phyloP scores from a whole-genome alignment of 495 filamentous ascomycete species.

The Haplographium delicatum region DNA sequence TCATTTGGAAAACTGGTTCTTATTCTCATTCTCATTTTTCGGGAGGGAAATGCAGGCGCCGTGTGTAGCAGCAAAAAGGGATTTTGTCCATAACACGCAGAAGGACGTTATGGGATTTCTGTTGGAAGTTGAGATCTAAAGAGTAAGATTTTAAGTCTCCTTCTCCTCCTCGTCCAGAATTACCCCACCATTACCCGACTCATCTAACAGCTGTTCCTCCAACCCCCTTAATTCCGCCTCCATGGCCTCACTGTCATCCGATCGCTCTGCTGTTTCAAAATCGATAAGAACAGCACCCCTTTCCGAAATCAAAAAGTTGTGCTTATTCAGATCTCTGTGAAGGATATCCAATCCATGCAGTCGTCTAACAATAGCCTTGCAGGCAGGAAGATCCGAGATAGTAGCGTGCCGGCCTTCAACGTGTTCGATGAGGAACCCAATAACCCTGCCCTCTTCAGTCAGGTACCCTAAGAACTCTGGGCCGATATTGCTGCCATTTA shows the following conservation, averaged over 20 bases:
- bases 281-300: conserved; percentile 26
- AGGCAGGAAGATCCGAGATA: conserved; percentile 26
- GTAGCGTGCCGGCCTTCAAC: conserved; percentile 25
- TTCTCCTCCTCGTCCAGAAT: conserved; percentile 26
- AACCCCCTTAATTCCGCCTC: conserved; percentile 23
- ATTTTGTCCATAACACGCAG: too few species aligned
- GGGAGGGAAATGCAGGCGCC: too few species aligned
- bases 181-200: conserved; percentile 24
- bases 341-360: conserved; percentile 26
- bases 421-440: conserved; percentile 38
- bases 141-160: conserved; percentile 13
- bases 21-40: too few species aligned
- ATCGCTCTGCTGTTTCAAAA: conserved; percentile 28
- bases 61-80: too few species aligned
- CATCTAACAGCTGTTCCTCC: conserved; percentile 21
- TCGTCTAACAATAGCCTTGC: conserved; percentile 22
- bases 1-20: too few species aligned
- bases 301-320: conserved; percentile 28
- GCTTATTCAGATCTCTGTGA: conserved; percentile 27
- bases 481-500: conserved; percentile 31
- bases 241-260: conserved; percentile 20
- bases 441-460: conserved; percentile 36
- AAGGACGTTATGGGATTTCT: too few species aligned
- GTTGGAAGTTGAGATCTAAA: conserved; percentile 2
- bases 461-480: conserved; percentile 37